Conservation (phyloP, 148 eudicot species). For the Rhododendron mucronatum region DNA sequence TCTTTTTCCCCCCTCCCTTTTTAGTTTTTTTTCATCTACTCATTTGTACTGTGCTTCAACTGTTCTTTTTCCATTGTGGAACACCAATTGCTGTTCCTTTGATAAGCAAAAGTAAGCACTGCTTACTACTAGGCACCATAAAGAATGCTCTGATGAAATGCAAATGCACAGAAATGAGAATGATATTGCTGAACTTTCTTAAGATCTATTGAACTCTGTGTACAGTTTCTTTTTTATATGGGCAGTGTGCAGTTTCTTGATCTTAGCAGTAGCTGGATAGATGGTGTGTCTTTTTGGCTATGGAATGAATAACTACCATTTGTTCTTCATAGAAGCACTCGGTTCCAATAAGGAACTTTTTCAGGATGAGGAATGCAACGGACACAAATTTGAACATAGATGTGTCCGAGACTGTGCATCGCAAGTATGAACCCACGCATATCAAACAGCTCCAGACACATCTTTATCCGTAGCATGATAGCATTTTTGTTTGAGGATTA, state of each 20-base stretch:
- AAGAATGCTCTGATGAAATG: slow-evolving; percentile 7
- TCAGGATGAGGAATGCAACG: not conserved
- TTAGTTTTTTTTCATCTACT: not conserved
- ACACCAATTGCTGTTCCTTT: slow-evolving; percentile 4
- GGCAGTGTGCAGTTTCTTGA: not conserved
- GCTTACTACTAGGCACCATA: not conserved
- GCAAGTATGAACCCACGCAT: not conserved
- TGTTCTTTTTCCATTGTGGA: not conserved
- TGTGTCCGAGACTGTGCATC: not conserved
- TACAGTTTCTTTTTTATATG: not conserved
- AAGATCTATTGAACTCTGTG: not conserved
- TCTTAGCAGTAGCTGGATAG: not conserved
- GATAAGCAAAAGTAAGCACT: not conserved
- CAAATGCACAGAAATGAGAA: slow-evolving; percentile 15
- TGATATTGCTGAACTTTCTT: slow-evolving; percentile 11
- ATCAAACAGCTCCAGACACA: not conserved
- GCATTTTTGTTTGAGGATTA: not conserved
- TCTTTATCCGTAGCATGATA: not conserved
- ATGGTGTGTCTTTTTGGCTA: not conserved
- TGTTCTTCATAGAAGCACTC: not conserved
- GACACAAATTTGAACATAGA: not conserved
- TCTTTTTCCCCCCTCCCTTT: not conserved
- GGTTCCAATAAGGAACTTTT: not conserved
- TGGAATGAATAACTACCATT: not conserved
- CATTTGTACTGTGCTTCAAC: slow-evolving; percentile 6